Conservation (phyloP, 108 stramenopile species). For the Fragilaria radians region DNA sequence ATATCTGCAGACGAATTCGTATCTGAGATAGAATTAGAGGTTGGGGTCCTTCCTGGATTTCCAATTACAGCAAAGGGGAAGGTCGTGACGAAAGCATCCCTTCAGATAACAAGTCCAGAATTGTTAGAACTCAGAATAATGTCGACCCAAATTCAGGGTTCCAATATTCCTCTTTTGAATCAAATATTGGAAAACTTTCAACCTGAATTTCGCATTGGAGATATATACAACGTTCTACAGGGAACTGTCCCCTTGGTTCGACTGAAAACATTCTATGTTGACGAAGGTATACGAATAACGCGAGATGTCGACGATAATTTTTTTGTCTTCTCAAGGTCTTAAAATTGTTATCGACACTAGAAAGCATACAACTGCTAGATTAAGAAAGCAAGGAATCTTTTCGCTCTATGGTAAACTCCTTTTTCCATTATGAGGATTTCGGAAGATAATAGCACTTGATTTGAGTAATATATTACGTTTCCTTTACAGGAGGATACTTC, state of each 20-base stretch:
- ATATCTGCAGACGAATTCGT: slow-evolving; percentile 36
- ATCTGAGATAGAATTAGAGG: slow-evolving; percentile 70
- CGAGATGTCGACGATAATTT: slow-evolving; percentile 83
- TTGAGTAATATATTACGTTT: no score
- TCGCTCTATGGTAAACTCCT: no score
- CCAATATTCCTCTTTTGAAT: slow-evolving; percentile 76
- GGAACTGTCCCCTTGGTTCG: slow-evolving; percentile 46
- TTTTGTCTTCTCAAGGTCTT: slow-evolving; percentile 70
- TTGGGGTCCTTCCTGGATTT: slow-evolving; percentile 67
- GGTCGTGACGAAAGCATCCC: slow-evolving; percentile 60
- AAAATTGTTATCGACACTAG: no score
- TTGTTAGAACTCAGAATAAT: slow-evolving; percentile 53
- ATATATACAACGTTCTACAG: slow-evolving; percentile 45
- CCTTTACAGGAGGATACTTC: no score
- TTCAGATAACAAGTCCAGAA: slow-evolving; percentile 49
- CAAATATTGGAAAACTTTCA: slow-evolving; percentile 53
- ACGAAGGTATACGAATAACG: slow-evolving; percentile 78
- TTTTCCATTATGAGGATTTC: no score
- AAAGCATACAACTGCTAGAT: no score
- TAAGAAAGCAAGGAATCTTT: no score
- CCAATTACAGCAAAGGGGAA: slow-evolving; percentile 65
- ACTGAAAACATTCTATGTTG: slow-evolving; percentile 64
- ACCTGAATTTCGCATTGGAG: slow-evolving; percentile 67
- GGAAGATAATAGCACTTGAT: no score
- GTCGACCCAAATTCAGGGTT: slow-evolving; percentile 65